phyloP scores from a whole-genome alignment of 2,329 filamentous ascomycete genomes.

The Epichloe coenophiala region DNA sequence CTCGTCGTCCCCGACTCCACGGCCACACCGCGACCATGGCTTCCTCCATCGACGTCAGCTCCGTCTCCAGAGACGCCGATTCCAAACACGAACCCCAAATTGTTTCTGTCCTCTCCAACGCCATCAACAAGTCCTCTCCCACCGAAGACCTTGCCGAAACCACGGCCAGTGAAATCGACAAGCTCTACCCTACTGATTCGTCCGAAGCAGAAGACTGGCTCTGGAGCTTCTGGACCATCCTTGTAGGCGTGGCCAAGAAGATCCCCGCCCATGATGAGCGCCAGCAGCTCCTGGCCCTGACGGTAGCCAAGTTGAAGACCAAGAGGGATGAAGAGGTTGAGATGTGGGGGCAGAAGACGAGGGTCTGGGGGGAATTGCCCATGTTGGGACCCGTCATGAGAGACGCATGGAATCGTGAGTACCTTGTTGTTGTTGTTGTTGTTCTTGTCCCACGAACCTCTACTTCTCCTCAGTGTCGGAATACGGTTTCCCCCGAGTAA shows the following conservation, averaged over 20 bases:
- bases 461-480: background rate
- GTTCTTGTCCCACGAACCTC: background rate
- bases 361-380: slow-evolving; percentile 18
- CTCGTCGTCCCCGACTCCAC: background rate
- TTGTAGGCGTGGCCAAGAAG: slow-evolving; percentile 13
- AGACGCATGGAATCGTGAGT: slow-evolving; percentile 18
- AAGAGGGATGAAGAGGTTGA: slow-evolving; percentile 12
- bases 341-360: slow-evolving; percentile 15
- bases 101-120: slow-evolving; percentile 12
- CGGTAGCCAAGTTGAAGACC: slow-evolving; percentile 11
- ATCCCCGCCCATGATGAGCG: slow-evolving; percentile 15
- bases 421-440: background rate
- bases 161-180: slow-evolving; percentile 13
- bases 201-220: slow-evolving; percentile 14
- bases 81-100: slow-evolving; percentile 9
- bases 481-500: background rate
- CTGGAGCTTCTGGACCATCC: slow-evolving; percentile 17
- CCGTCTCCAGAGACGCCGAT: slow-evolving; percentile 1
- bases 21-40: slow-evolving; percentile 1
- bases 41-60: slow-evolving; percentile 1
- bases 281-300: slow-evolving; percentile 11
- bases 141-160: slow-evolving; percentile 9
- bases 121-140: slow-evolving; percentile 10
- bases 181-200: slow-evolving; percentile 10
- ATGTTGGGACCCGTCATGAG: slow-evolving; percentile 17